Evolutionary conservation across 2,329 filamentous ascomycete genomes (phyloP), one percentile per base, ranked within the genome.

Genomic region (Sclerotiophoma versabilis): DNA sequence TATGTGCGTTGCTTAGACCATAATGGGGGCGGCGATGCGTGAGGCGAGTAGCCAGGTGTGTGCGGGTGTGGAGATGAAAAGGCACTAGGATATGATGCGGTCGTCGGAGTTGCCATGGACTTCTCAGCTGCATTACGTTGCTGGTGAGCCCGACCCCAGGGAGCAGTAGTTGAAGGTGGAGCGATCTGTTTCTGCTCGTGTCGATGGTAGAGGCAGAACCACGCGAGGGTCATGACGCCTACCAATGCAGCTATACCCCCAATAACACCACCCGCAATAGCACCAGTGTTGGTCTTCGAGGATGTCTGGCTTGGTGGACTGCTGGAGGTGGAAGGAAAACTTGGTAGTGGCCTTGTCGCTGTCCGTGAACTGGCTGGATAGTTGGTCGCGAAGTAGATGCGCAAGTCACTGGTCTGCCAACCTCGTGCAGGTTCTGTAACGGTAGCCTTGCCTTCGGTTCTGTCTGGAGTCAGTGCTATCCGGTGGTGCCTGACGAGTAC

Each of bases 371-470:
- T 65, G 1, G 79, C 69, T 6, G 71, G 69, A 11, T 81, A 80
- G 11, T 75, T 76, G 25, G 81, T 76, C 1, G 75, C 76, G 66
- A 86, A 81, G 49, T 84, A 79, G 1, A 80, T 75, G 0, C 67
- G 65, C 4, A 87, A 69, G 61, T 85, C 82, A 7, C 63, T 60
- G 46, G 78, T 74, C 46, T 73, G 71, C 68, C 83, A 87, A 9
- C 81, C 61, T 61, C 69, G 67, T 59, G 70, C 67, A 2, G 84
- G 84, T 0, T 72, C 71, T 0, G 69, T 81, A 22, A 75, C 73
- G n/a, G 82, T 84, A 6, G 84, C 83, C 29, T 78, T 77, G 42
- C 84, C 84, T 10, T 73, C 63, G 5, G 75, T 63, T 15, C 58
- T 60, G 19, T 3, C 32, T 5, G 10, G 7, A 9, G n/a, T 34